Base-by-base conservation (phyloP, 306 rosid species). In the Lablab purpureus region DNA sequence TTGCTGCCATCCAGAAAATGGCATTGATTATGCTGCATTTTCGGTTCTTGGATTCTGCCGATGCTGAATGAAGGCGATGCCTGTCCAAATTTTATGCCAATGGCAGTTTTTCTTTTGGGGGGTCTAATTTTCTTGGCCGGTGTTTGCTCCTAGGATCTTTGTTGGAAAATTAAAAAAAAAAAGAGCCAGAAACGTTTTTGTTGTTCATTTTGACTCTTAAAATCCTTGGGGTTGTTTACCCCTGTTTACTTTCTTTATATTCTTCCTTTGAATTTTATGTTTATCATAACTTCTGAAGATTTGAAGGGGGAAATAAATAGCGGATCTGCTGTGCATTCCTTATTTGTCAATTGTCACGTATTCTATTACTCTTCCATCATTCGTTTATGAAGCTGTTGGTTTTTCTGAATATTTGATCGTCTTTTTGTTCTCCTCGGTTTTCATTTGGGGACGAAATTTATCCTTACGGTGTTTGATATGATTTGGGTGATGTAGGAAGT, bases 1-100 rank as follows among this genome's bases (percentile, higher is more conserved):
- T 25, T 50, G 49, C 15, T 43, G 49, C 15, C 47, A 11, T 11
- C 14, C 14, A 41, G 47, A 41, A 41, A 1, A 41, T 11, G 66
- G 59, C 43, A 22, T 34, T 68, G 5, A 28, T 28, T 69, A 9
- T 73, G 75, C 65, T 63, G 87, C 84, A 81, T 81, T 78, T 81
- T 60, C 46, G 10, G 73, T 62, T 51, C 65, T 11, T 14, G 70
- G 74, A 15, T 70, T 67, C 7, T 27, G 68, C 6, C 60, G 8
- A 55, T 55, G 71, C 52, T 63, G 63, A 52, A 66, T 51, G 46
- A 71, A 17, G 41, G 71, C 40, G 17, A 27, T 52, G 66, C 51
- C 40, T 63, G 75, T 73, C 5, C 23, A 51, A 52, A 68, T 82
- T 73, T 54, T 32, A 43, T 54, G 60, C 14, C 60, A 54, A 21